Percentiles rank a stretch among this genome's conserved stretches.
phyloP scores from a whole-genome alignment of 352 stramenopile species.

The Albugo candida region DNA sequence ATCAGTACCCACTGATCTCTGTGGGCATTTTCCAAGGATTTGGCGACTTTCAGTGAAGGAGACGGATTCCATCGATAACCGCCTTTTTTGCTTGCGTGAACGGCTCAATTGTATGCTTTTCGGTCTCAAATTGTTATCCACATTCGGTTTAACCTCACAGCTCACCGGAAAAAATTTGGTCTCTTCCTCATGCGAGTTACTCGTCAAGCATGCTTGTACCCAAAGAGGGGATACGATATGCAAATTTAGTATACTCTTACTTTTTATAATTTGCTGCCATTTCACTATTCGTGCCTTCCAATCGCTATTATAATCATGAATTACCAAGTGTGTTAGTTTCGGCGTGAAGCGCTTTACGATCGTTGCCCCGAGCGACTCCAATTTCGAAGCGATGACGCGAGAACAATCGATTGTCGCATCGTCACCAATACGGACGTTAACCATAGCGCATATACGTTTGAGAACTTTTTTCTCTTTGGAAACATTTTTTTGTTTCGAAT shows the following conservation, averaged over 20 bases:
- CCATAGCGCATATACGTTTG: conserved; percentile 35
- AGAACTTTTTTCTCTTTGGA: conserved; percentile 8
- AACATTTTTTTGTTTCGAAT: too few species aligned
- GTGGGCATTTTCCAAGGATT: too few species aligned
- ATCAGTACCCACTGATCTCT: too few species aligned
- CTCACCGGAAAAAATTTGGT: conserved; percentile 53
- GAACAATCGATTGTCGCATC: conserved; percentile 68
- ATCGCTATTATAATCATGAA: conserved; percentile 35
- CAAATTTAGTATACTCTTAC: conserved; percentile 8
- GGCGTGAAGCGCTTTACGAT: conserved; percentile 44
- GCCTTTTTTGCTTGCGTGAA: too few species aligned
- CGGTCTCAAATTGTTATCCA: too few species aligned
- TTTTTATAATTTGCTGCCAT: background rate
- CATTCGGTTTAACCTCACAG: background rate
- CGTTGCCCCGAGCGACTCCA: conserved; percentile 35
- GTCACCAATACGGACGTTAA: conserved; percentile 47
- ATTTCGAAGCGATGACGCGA: conserved; percentile 40
- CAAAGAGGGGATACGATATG: conserved; percentile 69
- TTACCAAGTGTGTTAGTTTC: conserved; percentile 56
- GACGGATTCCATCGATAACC: too few species aligned
- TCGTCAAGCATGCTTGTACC: conserved; percentile 66
- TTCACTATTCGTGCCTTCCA: conserved; percentile 18
- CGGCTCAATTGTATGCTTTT: too few species aligned
- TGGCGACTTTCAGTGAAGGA: too few species aligned
- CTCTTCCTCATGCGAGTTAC: conserved; percentile 46